Conservation (phyloP, 352 stramenopile genomes). For the Plasmopara viticola region DNA sequence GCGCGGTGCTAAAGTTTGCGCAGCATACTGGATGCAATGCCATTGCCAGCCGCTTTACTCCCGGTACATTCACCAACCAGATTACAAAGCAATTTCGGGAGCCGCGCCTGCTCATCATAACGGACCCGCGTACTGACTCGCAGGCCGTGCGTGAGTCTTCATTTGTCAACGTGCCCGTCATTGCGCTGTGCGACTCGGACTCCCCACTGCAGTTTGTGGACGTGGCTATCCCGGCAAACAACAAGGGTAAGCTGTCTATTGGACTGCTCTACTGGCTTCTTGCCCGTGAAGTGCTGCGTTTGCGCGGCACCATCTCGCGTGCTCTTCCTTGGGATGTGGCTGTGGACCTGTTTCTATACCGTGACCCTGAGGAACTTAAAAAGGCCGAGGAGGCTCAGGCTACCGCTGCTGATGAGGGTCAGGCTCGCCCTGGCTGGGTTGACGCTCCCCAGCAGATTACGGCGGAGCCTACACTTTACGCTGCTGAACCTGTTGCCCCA, state of each 20-base stretch:
- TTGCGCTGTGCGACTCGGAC: slow-evolving; percentile 99
- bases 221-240: slow-evolving; percentile 99
- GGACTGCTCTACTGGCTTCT: slow-evolving; percentile 99
- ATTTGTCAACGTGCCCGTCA: slow-evolving; percentile 99
- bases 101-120: slow-evolving; percentile 99
- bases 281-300: slow-evolving; percentile 96
- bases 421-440: slow-evolving; percentile 63
- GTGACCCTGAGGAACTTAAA: slow-evolving; percentile 99
- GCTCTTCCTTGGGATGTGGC: slow-evolving; percentile 95
- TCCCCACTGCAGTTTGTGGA: slow-evolving; percentile 99
- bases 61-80: slow-evolving; percentile 99
- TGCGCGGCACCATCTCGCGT: slow-evolving; percentile 95
- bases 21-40: slow-evolving; percentile 98
- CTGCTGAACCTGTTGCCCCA: slow-evolving; percentile 42
- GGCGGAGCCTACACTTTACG: slow-evolving; percentile 50
- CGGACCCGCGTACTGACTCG: slow-evolving; percentile 97
- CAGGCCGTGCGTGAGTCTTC: slow-evolving; percentile 97
- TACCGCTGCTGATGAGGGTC: slow-evolving; percentile 70
- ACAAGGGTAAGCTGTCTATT: slow-evolving; percentile 99
- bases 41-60: slow-evolving; percentile 99
- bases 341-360: slow-evolving; percentile 99
- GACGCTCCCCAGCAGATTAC: slow-evolving; percentile 41
- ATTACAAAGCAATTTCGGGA: slow-evolving; percentile 99
- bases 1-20: slow-evolving; percentile 99
- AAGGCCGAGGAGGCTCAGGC: slow-evolving; percentile 97